Evolutionary conservation across 1,284 basidiomycete genomes (phyloP).

Genomic region (Trichosporon sp.): DNA sequence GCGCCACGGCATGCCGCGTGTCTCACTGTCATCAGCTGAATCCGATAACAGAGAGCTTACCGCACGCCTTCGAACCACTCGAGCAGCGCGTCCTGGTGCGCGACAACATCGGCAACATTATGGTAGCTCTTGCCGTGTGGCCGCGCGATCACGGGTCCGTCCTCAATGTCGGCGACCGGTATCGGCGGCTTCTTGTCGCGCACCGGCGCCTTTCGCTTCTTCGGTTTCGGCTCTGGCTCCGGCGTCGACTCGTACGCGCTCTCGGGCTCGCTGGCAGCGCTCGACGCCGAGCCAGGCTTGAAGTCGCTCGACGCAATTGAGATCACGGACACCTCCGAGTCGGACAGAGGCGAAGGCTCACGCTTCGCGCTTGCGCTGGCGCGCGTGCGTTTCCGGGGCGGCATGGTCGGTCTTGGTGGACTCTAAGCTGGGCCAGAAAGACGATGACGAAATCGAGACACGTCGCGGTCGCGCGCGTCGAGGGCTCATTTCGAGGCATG

Average conservation of each 20-base stretch:
- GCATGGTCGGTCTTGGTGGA: not conserved
- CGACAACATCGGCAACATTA: slow-evolving; percentile 19
- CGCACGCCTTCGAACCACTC: slow-evolving; percentile 46
- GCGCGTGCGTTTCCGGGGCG: not conserved
- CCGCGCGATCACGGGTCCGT: slow-evolving; percentile 14
- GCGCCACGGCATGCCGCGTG: slow-evolving; percentile 50
- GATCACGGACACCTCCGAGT: not conserved
- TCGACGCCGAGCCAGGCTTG: not conserved
- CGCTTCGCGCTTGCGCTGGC: not conserved
- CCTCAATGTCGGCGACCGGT: slow-evolving; percentile 16
- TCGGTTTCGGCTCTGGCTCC: not conserved
- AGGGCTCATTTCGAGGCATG: not conserved
- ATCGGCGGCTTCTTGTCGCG: not conserved
- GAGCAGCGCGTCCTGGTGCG: slow-evolving; percentile 33
- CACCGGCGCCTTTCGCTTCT: not conserved
- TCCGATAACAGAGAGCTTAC: slow-evolving; percentile 22
- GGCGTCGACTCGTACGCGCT: not conserved
- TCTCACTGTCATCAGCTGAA: slow-evolving; percentile 28
- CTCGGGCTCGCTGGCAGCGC: not conserved
- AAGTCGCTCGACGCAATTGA: not conserved
- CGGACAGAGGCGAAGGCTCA: not conserved
- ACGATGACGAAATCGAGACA: not conserved
- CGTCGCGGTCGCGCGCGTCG: not conserved
- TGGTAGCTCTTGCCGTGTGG: slow-evolving; percentile 37
- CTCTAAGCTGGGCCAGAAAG: no score